phyloP scores from a whole-genome alignment of 2,329 filamentous ascomycete species.

The Chaetomiaceae sp. region DNA sequence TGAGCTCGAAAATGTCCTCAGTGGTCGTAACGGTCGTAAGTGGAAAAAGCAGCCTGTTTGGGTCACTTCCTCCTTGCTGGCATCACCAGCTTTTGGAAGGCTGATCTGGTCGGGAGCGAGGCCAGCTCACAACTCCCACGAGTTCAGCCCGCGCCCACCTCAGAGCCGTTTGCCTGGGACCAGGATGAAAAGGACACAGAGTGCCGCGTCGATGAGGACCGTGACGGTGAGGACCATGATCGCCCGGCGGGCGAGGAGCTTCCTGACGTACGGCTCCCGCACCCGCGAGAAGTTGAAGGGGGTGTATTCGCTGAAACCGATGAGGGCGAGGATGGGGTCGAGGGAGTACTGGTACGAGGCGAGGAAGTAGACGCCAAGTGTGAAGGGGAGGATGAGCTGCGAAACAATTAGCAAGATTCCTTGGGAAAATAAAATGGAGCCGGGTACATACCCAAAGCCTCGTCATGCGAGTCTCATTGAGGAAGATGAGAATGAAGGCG shows the following conservation, averaged over 20 bases:
- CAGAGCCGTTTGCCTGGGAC: conserved; percentile 83
- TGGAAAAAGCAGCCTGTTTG: background rate
- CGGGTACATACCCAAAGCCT: conserved; percentile 74
- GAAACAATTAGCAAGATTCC: conserved; percentile 17
- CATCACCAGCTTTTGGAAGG: background rate
- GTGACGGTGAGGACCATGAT: conserved; percentile 76
- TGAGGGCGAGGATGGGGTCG: conserved; percentile 81
- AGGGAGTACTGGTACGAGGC: conserved; percentile 93
- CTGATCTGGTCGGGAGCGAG: conserved; percentile 9
- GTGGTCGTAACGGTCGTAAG: conserved; percentile 22
- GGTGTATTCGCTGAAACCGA: conserved; percentile 94
- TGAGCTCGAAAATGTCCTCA: background rate
- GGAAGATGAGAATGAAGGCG: conserved; percentile 87
- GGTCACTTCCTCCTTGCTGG: background rate
- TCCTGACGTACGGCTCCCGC: conserved; percentile 85
- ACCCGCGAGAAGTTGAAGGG: conserved; percentile 88
- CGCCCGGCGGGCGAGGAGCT: conserved; percentile 77
- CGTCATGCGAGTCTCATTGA: conserved; percentile 67
- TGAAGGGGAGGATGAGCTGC: conserved; percentile 78
- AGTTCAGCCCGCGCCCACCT: conserved; percentile 16
- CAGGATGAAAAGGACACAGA: conserved; percentile 88
- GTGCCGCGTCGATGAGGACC: conserved; percentile 68
- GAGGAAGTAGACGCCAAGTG: conserved; percentile 81
- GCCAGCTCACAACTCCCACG: conserved; percentile 14
- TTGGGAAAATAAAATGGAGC: background rate